These are phyloP conservation scores for Phytophthora megakarya DNA, from an alignment of 352 stramenopile genomes.

Conservation along the genomic window DNA sequence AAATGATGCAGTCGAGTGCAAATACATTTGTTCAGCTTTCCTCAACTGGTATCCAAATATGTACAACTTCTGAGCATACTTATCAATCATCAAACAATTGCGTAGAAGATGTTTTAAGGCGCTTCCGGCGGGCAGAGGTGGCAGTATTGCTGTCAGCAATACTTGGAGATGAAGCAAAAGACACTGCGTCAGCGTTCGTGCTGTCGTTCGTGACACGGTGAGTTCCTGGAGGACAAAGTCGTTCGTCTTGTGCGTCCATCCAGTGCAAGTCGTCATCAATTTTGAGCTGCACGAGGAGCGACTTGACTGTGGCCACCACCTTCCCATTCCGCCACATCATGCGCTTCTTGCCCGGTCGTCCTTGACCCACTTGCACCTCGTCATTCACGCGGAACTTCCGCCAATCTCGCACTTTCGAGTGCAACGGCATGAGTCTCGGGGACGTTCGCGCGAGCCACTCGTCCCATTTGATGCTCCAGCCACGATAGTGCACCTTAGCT, in stretches of 20 bases:
- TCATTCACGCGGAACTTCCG: slow-evolving; percentile 60
- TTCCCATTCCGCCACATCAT: slow-evolving; percentile 60
- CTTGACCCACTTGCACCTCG: slow-evolving; percentile 52
- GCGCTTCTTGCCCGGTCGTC: slow-evolving; percentile 37
- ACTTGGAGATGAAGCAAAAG: slow-evolving; percentile 17
- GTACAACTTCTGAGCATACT: no score
- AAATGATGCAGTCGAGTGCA: slow-evolving; percentile 12
- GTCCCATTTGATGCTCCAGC: slow-evolving; percentile 96
- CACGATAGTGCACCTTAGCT: slow-evolving; percentile 95
- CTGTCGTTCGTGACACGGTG: slow-evolving; percentile 49
- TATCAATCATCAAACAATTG: slow-evolving; percentile 27
- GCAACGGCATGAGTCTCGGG: slow-evolving; percentile 90
- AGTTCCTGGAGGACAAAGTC: slow-evolving; percentile 60
- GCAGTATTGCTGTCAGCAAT: slow-evolving; percentile 19
- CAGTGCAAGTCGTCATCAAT: slow-evolving; percentile 51
- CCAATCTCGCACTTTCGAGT: slow-evolving; percentile 81
- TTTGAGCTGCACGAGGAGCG: slow-evolving; percentile 47
- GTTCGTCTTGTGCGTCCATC: slow-evolving; percentile 68
- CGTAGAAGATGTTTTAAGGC: slow-evolving; percentile 24
- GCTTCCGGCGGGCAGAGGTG: slow-evolving; percentile 18
- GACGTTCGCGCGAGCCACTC: slow-evolving; percentile 94
- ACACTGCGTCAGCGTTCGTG: neutral
- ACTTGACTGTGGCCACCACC: slow-evolving; percentile 34
- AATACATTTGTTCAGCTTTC: neutral
- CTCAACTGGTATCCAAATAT: neutral